Conservation (phyloP, 345 rosid genomes). For the Iberis pinnata region DNA sequence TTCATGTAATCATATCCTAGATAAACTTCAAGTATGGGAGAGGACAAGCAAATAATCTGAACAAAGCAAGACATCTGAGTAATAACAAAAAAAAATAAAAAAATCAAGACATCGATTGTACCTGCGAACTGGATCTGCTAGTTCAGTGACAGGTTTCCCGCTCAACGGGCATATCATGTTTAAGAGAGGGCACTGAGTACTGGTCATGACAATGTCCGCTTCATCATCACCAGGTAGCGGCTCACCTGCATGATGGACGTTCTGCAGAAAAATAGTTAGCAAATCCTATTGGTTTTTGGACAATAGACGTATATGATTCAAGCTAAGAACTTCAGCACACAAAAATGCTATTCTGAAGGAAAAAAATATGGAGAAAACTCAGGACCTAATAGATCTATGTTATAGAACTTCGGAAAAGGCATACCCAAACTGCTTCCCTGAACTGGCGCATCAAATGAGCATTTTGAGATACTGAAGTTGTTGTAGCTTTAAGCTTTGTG, state of each 20-base stretch:
- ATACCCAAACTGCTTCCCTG: conserved; percentile 81
- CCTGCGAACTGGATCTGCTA: conserved; percentile 87
- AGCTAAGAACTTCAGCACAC: conserved; percentile 2
- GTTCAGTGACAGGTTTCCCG: conserved; percentile 66
- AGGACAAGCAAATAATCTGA: neutral
- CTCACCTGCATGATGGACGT: conserved; percentile 80
- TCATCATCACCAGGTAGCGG: conserved; percentile 93
- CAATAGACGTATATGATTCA: neutral
- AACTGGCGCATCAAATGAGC: conserved; percentile 58
- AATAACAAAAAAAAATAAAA: neutral
- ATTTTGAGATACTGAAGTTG: conserved; percentile 40
- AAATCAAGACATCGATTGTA: conserved; percentile 18
- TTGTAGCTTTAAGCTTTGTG: conserved; percentile 39
- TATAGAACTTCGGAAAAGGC: conserved; percentile 1
- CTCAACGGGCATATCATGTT: conserved; percentile 71
- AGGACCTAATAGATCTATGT: neutral
- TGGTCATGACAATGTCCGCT: conserved; percentile 82
- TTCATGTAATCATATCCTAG: conserved; percentile 6
- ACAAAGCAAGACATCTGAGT: conserved; percentile 9
- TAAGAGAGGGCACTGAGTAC: conserved; percentile 66
- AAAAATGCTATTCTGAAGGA: neutral
- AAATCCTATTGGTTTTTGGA: no score
- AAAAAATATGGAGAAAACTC: neutral
- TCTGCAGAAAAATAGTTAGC: conserved; percentile 37
- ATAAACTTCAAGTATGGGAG: neutral